These are phyloP conservation scores for Exidia glandulosa DNA, from an alignment of 768 basidiomycete species.

Conservation along the genomic window DNA sequence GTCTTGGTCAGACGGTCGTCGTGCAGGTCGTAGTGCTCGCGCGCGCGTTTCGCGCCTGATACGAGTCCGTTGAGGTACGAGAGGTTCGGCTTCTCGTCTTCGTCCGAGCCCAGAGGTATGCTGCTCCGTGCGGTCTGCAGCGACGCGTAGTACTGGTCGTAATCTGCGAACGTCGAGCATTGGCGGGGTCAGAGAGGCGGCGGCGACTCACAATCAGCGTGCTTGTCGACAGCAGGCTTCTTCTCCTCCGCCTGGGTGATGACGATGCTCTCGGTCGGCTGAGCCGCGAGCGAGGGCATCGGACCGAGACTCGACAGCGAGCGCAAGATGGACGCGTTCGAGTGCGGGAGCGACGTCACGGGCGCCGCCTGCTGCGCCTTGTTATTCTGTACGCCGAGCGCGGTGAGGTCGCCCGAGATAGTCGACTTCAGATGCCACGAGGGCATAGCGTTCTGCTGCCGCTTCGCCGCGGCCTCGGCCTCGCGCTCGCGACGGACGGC, in stretches of 20 bases:
- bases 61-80: not conserved
- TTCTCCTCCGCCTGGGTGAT: slow-evolving; percentile 20
- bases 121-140: slow-evolving; percentile 50
- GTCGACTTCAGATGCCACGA: slow-evolving; percentile 95
- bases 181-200: not conserved
- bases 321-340: slow-evolving; percentile 16
- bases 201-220: slow-evolving; percentile 50
- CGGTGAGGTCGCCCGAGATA: slow-evolving; percentile 84
- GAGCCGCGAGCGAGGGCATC: not conserved
- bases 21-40: slow-evolving; percentile 51
- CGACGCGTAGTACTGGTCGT: slow-evolving; percentile 74
- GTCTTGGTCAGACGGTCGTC: slow-evolving; percentile 35
- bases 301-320: slow-evolving; percentile 2
- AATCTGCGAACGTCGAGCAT: slow-evolving; percentile 35
- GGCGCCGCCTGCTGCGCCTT: not conserved
- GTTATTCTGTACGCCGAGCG: slow-evolving; percentile 57
- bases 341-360: not conserved
- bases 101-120: slow-evolving; percentile 51
- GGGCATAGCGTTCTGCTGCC: slow-evolving; percentile 84
- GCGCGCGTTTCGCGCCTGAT: not conserved
- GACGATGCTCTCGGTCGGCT: slow-evolving; percentile 43
- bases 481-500: slow-evolving; percentile 62
- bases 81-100: slow-evolving; percentile 47
- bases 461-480: slow-evolving; percentile 70
- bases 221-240: slow-evolving; percentile 42